Conservation (phyloP, 805 yeast genomes). For the Starmerella apis region DNA sequence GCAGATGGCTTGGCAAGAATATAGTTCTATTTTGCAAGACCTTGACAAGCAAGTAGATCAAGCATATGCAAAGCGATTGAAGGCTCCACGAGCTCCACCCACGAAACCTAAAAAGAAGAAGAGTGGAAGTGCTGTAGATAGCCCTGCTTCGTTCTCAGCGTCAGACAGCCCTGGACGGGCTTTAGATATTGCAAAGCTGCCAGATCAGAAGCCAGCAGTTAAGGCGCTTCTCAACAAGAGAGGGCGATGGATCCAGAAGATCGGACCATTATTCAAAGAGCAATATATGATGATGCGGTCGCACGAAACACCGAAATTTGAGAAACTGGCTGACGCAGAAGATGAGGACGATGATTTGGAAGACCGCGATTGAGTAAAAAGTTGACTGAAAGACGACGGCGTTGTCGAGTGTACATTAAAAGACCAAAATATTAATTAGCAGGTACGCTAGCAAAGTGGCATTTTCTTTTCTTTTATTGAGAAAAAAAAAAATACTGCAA, state of each 20-base stretch:
- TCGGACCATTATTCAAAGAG: slow-evolving; percentile 73
- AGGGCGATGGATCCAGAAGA: slow-evolving; percentile 73
- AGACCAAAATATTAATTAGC: no score
- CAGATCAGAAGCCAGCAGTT: slow-evolving; percentile 67
- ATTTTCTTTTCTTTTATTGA: no score
- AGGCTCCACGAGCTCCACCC: slow-evolving; percentile 46
- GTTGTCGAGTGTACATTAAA: no score
- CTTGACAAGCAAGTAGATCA: slow-evolving; percentile 95
- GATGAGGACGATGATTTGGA: slow-evolving; percentile 22
- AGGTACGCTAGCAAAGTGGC: no score
- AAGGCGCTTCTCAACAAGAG: slow-evolving; percentile 77
- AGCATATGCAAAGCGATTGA: slow-evolving; percentile 71
- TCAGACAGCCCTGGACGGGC: slow-evolving; percentile 14
- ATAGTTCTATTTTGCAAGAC: slow-evolving; percentile 78
- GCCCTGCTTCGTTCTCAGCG: slow-evolving; percentile 7
- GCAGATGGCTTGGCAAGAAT: slow-evolving; percentile 92
- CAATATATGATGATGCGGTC: slow-evolving; percentile 63
- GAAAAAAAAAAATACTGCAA: no score
- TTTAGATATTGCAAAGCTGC: slow-evolving; percentile 29
- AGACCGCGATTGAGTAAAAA: slow-evolving; percentile 13
- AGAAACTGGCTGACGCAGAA: slow-evolving; percentile 37
- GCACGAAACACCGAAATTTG: slow-evolving; percentile 55
- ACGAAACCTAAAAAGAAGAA: slow-evolving; percentile 41
- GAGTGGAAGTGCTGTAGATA: slow-evolving; percentile 7
- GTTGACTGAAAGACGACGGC: no score